A percentile compares a stretch with the other conserved stretches of the same genome.
Evolutionary conservation across 345 rosid genomes (phyloP).

Genomic region (Brassica napus): DNA sequence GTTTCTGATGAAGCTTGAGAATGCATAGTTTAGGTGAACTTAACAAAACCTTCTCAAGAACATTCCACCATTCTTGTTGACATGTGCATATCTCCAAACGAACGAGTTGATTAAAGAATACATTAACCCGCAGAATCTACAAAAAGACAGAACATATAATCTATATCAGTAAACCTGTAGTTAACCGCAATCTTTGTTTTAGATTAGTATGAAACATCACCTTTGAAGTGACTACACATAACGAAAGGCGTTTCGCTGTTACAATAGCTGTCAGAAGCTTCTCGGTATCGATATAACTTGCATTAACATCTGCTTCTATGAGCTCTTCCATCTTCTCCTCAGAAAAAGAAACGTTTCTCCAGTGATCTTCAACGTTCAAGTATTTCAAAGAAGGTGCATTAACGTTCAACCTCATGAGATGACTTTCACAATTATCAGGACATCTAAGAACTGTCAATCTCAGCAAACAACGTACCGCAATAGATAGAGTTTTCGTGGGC

Average conservation of each 20-base stretch:
- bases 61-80: slow-evolving; percentile 19
- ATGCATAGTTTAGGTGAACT: slow-evolving; percentile 19
- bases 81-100: slow-evolving; percentile 23
- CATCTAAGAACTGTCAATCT: slow-evolving; percentile 2
- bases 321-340: slow-evolving; percentile 16
- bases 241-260: background rate
- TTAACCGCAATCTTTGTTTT: background rate
- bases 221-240: slow-evolving; percentile 4
- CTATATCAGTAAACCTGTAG: background rate
- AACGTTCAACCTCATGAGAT: background rate
- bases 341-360: slow-evolving; percentile 1
- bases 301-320: slow-evolving; percentile 6
- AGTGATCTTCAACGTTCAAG: slow-evolving; percentile 15
- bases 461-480: background rate
- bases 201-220: background rate
- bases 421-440: background rate
- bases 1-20: slow-evolving; percentile 17
- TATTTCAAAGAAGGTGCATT: slow-evolving; percentile 16
- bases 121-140: background rate
- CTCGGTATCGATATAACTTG: background rate
- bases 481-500: background rate
- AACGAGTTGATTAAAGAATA: slow-evolving; percentile 2
- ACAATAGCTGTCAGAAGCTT: background rate
- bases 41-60: slow-evolving; percentile 1
- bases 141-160: background rate